Percentiles rank a stretch among this genome's conserved stretches.
These are phyloP conservation scores for Rhododendron molle DNA, from an alignment of 148 eudicot genomes.

Conservation along the genomic window DNA sequence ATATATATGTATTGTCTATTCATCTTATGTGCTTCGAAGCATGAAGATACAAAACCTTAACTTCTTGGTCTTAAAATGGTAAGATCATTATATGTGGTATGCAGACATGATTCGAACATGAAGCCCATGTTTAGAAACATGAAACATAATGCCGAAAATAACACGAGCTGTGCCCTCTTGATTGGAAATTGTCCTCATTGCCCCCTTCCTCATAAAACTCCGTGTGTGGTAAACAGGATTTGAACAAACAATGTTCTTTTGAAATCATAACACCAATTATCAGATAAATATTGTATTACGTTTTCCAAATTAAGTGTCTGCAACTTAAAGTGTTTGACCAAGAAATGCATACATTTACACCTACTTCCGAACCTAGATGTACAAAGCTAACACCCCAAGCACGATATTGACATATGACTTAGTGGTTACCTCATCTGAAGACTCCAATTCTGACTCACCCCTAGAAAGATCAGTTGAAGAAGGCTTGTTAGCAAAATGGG, in stretches of 20 bases:
- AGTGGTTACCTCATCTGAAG: slow-evolving; percentile 77
- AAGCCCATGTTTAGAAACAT: not conserved
- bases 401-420: not conserved
- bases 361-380: not conserved
- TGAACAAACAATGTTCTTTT: not conserved
- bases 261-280: not conserved
- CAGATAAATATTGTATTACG: not conserved
- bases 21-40: too few species aligned
- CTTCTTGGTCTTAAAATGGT: not conserved
- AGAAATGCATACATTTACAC: not conserved
- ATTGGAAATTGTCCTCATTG: not conserved
- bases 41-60: not conserved
- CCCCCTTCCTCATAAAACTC: not conserved
- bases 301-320: not conserved
- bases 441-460: slow-evolving; percentile 92
- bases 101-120: not conserved
- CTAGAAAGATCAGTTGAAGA: slow-evolving; percentile 45
- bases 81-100: not conserved
- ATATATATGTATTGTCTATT: not conserved
- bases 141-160: not conserved
- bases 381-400: not conserved
- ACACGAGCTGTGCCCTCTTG: not conserved
- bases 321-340: not conserved
- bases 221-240: not conserved
- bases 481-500: slow-evolving; percentile 36